Base-by-base conservation (phyloP, 2,329 filamentous ascomycete genomes). In the Neonectria ditissima region DNA sequence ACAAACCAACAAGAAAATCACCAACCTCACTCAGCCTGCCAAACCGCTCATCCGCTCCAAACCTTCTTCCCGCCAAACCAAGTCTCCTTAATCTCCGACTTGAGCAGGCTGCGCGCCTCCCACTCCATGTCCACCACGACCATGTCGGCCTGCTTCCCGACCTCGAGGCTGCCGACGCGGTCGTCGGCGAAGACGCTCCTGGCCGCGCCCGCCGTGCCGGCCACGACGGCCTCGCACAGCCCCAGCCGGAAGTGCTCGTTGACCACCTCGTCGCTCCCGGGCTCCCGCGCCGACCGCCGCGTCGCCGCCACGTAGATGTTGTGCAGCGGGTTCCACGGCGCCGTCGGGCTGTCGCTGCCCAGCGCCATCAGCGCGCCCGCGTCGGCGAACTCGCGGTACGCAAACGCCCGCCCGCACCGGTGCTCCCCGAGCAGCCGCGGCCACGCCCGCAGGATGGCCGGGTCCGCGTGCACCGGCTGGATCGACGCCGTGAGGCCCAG, bases 391-490 rank as follows among this genome's bases (percentile, higher is more conserved):
- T 89, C 87, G 20, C 81, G 81, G 76, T 90, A 89, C 2, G 88
- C 86, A 69, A 90, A 90, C 0, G 87, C 87, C 18, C 87, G 81
- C 51, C 78, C 80, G 70, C 86, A 84, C 2, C 87, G 80, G 51
- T 32, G 47, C 47, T 84, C 65, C 0, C 87, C 87, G 11, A 90
- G 76, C 11, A 90, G 79, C 2, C 79, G 75, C 0, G 87, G 86
- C 87, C 87, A 90, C 0, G 86, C 87, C 22, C 82, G 79, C 3
- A 90, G 78, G 55, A 89, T 88, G 0, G 87, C 84, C 4, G 88
- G 88, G 64, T 87, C 85, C 0, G 84, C 80, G 64, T 87, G 86
- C 4, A 87, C 85, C 0, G 86, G 83, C 66, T 87, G 85, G 32
- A 88, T 80, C 2, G 83, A 86, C 0, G 86, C 86, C 5, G 84